Conservation (phyloP, 208 protist species). For the Leishmania aethiopica region DNA sequence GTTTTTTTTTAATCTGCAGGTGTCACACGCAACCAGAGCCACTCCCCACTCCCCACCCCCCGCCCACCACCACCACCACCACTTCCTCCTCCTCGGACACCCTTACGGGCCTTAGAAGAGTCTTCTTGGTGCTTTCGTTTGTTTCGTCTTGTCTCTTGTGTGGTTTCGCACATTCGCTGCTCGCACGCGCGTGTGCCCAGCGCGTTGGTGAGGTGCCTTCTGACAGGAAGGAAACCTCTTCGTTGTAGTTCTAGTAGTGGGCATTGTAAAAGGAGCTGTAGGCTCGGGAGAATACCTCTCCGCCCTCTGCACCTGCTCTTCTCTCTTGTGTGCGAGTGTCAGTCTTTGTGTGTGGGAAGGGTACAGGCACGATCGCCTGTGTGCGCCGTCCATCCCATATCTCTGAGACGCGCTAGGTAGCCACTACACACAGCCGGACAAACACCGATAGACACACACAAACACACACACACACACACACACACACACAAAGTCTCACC, state of each 20-base stretch:
- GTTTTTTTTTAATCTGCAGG: not conserved
- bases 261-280: not conserved
- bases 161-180: not conserved
- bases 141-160: not conserved
- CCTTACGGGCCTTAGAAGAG: not conserved
- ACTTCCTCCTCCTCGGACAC: not conserved
- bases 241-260: not conserved
- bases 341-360: not conserved
- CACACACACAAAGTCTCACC: not conserved
- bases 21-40: not conserved
- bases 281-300: not conserved
- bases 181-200: not conserved
- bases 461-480: not conserved
- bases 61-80: not conserved
- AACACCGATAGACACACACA: not conserved
- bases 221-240: not conserved
- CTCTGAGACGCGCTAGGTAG: not conserved
- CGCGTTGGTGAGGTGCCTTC: not conserved
- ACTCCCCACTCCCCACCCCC: not conserved
- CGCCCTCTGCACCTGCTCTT: not conserved
- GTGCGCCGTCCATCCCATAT: not conserved
- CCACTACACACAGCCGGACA: not conserved
- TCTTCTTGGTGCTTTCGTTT: not conserved
- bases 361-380: not conserved
- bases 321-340: not conserved